Evolutionary conservation across 495 filamentous ascomycete species (phyloP).

Genomic region (Penicillium waksmanii): DNA sequence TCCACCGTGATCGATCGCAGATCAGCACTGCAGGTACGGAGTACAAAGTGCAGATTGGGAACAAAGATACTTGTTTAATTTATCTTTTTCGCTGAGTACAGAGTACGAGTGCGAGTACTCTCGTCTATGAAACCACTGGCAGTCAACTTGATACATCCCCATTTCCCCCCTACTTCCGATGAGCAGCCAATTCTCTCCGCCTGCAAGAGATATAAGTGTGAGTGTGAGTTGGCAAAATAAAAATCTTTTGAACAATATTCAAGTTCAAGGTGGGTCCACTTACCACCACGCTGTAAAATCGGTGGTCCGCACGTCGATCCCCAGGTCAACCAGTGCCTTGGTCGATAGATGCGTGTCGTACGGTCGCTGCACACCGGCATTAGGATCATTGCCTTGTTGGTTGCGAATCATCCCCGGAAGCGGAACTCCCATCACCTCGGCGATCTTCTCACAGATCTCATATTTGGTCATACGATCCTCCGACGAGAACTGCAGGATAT

Average conservation of each 20-base stretch:
- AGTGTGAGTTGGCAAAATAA: not conserved
- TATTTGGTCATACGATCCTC: constrained; percentile 92
- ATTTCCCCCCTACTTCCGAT: constrained; percentile 33
- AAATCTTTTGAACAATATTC: not conserved
- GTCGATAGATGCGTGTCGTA: constrained; percentile 91
- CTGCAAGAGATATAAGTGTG: constrained; percentile 22
- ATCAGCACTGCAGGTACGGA: constrained; percentile 4
- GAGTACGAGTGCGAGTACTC: not conserved
- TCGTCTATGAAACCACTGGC: not conserved
- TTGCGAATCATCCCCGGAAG: constrained; percentile 72
- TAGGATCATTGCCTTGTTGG: constrained; percentile 75
- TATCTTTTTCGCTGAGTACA: not conserved
- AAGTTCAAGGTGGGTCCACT: constrained; percentile 31
- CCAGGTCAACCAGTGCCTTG: constrained; percentile 71
- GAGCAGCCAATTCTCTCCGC: constrained; percentile 44
- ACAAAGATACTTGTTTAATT: too few relatives aligned
- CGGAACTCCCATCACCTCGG: constrained; percentile 77
- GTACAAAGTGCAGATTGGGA: too few relatives aligned
- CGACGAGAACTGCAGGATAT: constrained; percentile 82
- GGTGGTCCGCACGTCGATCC: constrained; percentile 73
- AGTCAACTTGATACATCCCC: not conserved
- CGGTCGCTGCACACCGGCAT: constrained; percentile 74
- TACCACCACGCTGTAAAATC: constrained; percentile 87
- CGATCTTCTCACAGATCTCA: constrained; percentile 81
- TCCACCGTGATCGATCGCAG: constrained; percentile 6